Evolutionary conservation across 305 asterid genomes (phyloP), one percentile per base, ranked within the genome.

Genomic region (Fraxinus sp.): DNA sequence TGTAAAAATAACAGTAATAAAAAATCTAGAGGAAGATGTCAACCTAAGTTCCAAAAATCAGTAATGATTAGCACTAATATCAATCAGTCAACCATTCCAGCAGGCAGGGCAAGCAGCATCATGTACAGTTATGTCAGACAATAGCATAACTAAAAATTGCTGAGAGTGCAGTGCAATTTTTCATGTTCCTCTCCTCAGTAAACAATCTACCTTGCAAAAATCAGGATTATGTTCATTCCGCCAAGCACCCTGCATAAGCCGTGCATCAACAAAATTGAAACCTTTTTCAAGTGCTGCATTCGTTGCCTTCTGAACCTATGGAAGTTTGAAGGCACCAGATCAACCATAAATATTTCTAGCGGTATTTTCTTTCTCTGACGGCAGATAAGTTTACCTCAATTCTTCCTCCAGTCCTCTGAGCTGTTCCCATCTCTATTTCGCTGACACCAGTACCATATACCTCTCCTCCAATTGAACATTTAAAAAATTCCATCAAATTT

Each of bases 211-310:
- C 93, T 90, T 93, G 95, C 98, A 97, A 83, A 91, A 79, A 86
- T 97, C 98, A 33, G 99, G 93, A 89, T 97, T 92, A 80, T 98
- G 94, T 89, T 94, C 99, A 84, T 91, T 97, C 86, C 93, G 89
- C 99, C 99, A 97, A 85, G 97, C 98, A 88, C 99, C 99, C 80
- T 89, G 91, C 98, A 97, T 90, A 82, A 97, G 91, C 84, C 99
- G 90, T 78, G 90, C 79, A 89, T 97, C 99, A 77, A 92, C 94
- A 86, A 97, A 97, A 87, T 97, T 97, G 90, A 97, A 97, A 84
- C 99, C 99, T 90, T 91, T 97, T 80, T 97, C 99, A 72, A 92
- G 97, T 74, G 84, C 93, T 83, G 86, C 71, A 41, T 85, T 86
- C 70, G 97, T 80, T 73, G 94, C 91, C 88, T 90, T 92, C 86